Evolutionary conservation across 768 basidiomycete species (phyloP), one percentile per base, ranked within the genome.

Genomic region (Lentinula guzmanii): DNA sequence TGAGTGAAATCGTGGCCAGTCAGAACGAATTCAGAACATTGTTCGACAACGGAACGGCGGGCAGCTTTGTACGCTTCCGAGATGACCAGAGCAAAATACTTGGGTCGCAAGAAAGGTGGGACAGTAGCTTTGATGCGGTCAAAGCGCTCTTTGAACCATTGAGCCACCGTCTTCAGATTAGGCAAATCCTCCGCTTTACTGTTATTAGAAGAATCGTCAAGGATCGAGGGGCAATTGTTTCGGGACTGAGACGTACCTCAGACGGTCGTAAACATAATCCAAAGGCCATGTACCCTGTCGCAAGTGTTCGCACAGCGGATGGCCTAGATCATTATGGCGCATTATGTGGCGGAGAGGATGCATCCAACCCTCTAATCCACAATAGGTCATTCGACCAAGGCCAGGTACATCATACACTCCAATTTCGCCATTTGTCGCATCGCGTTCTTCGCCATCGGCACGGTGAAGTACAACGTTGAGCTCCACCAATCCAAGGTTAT

Each of bases 321-420:
- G 95, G 0, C 97, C 97, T 3, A 98, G 81, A 70, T 99, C 95
- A 71, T 98, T 98, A 68, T 86, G 82, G 65, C 80, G 79, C 85
- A 95, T 95, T 71, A 98, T 86, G 65, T 85, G 85, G 42, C 85
- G 81, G 59, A 98, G 76, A 0, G 87, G 87, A 66, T 88, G 84
- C 94, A 99, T 98, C 94, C 95, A 99, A 1, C 97, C 97, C 69
- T 98, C 93, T 55, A 98, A 72, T 16, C 97, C 97, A 68, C 95
- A 98, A 73, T 98, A 99, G 10, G 84, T 86, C 71, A 95, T 76
- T 62, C 82, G 82, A 0, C 90, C 93, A 24, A 84, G 68, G 24
- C 81, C 84, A 4, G 95, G 91, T 37, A 99, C 75, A 52, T 88
- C 82, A 72, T 98, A 98, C 1, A 77, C 83, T 3, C 97, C 95